Conservation (phyloP, 352 stramenopile species). For the Halophytophthora batemanensis region DNA sequence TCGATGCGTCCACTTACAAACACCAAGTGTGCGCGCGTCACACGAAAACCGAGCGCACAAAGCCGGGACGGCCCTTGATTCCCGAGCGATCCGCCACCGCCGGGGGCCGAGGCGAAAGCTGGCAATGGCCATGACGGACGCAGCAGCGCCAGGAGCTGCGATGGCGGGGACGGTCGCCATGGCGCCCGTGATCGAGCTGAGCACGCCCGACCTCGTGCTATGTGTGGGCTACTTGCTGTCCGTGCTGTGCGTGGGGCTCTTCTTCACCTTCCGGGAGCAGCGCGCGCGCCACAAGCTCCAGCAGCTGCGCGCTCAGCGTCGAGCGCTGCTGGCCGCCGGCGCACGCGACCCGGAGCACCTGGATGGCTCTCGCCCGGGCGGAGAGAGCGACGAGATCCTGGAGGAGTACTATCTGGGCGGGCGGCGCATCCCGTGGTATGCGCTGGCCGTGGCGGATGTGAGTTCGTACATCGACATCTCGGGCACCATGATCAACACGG, state of each 20-base stretch:
- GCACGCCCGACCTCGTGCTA: slow-evolving; percentile 46
- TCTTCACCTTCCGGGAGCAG: slow-evolving; percentile 62
- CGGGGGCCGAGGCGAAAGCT: neutral
- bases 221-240: slow-evolving; percentile 58
- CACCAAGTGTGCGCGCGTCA: slow-evolving; percentile 29
- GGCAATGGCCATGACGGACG: slow-evolving; percentile 13
- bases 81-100: neutral
- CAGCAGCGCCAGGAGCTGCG: no score
- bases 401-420: slow-evolving; percentile 79
- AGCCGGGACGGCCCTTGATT: neutral
- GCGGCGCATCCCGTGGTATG: slow-evolving; percentile 67
- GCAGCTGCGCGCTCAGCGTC: slow-evolving; percentile 23
- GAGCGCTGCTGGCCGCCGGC: slow-evolving; percentile 15
- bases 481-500: slow-evolving; percentile 84
- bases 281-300: slow-evolving; percentile 33
- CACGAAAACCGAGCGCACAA: slow-evolving; percentile 4
- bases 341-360: slow-evolving; percentile 17
- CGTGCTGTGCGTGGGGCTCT: slow-evolving; percentile 60
- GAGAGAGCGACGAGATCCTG: slow-evolving; percentile 33
- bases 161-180: slow-evolving; percentile 5
- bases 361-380: slow-evolving; percentile 8
- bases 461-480: slow-evolving; percentile 87
- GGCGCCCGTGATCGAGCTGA: slow-evolving; percentile 26
- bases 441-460: slow-evolving; percentile 69
- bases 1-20: slow-evolving; percentile 24